Conservation (phyloP, 208 protist genomes). For the Spongospora subterranea region DNA sequence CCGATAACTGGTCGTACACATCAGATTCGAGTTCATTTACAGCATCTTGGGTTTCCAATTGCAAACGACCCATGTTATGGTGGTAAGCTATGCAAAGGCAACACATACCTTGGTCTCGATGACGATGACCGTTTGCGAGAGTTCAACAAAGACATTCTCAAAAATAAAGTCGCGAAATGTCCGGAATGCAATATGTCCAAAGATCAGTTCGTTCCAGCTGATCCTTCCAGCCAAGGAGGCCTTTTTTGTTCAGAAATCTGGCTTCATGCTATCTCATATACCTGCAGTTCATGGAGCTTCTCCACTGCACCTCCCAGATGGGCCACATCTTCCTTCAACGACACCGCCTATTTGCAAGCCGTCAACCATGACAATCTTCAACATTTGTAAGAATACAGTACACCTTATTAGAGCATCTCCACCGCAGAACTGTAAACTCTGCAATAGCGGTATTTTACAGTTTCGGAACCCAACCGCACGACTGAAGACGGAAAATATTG, state of each 20-base stretch:
- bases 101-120: not conserved
- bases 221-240: not conserved
- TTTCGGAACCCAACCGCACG: too few relatives aligned
- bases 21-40: constrained; percentile 59
- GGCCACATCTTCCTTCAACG: not conserved
- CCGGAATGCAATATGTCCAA: constrained; percentile 27
- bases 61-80: constrained; percentile 56
- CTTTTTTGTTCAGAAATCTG: constrained; percentile 51
- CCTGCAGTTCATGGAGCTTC: not conserved
- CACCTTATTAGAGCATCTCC: too few relatives aligned
- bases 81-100: constrained; percentile 15
- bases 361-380: not conserved
- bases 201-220: constrained; percentile 10
- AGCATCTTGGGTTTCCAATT: constrained; percentile 32
- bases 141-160: not conserved
- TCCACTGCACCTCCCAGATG: not conserved
- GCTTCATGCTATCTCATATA: constrained; percentile 7
- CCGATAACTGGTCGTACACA: constrained; percentile 54
- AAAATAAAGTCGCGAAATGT: not conserved
- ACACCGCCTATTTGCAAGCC: not conserved
- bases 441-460: too few relatives aligned
- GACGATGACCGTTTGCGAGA: not conserved
- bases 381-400: not conserved
- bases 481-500: too few relatives aligned
- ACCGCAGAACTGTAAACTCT: too few relatives aligned